Evolutionary conservation across 2,329 filamentous ascomycete species (phyloP).

Genomic region (Exophiala sp.): DNA sequence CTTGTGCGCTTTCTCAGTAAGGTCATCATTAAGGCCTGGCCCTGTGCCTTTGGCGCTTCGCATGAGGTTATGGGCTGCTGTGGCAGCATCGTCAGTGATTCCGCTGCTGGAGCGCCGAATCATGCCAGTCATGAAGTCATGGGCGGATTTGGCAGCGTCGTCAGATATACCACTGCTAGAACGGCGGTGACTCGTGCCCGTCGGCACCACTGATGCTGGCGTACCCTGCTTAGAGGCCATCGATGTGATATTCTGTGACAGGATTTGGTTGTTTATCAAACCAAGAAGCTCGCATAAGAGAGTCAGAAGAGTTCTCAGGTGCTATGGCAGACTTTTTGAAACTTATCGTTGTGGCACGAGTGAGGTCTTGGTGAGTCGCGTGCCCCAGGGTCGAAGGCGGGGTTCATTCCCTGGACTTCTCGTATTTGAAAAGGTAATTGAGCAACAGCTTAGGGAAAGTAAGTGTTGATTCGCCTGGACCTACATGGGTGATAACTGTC

Average conservation of each 20-base stretch:
- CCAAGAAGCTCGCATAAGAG: not conserved
- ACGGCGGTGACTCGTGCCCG: constrained; percentile 13
- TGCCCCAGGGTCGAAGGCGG: not conserved
- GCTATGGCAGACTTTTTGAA: not conserved
- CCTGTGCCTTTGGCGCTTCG: constrained; percentile 7
- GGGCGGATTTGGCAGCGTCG: constrained; percentile 17
- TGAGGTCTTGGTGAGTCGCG: not conserved
- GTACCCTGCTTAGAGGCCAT: constrained; percentile 6
- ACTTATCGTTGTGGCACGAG: not conserved
- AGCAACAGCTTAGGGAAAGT: not conserved
- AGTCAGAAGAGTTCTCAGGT: not conserved
- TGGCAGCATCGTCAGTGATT: constrained; percentile 20
- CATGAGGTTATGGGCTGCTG: constrained; percentile 15
- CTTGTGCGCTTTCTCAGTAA: constrained; percentile 17
- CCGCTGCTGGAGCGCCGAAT: constrained; percentile 21
- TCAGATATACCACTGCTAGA: constrained; percentile 22
- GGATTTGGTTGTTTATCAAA: not conserved
- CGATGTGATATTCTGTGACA: not conserved
- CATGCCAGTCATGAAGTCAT: constrained; percentile 22
- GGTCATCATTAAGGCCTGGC: constrained; percentile 19
- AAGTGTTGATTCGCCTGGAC: not conserved
- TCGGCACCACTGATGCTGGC: constrained; percentile 10
- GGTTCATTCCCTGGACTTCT: not conserved
- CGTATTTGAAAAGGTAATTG: not conserved
- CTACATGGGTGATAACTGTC: too few species aligned